Base-by-base conservation (phyloP, 768 basidiomycete species). In the Leucocoprinus sp. region DNA sequence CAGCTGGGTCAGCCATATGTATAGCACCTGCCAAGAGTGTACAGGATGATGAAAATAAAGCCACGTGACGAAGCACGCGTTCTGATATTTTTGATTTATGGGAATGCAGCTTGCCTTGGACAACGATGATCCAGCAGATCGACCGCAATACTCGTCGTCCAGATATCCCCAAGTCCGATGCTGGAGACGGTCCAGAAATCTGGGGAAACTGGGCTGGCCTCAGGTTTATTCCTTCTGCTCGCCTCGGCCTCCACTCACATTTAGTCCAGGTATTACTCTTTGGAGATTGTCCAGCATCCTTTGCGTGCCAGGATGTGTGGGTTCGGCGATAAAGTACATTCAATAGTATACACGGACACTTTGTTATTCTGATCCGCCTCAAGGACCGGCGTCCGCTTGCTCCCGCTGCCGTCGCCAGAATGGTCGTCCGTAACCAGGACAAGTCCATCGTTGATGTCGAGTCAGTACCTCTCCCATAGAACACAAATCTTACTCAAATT, bases 291-390 rank as follows among this genome's bases (percentile, higher is more conserved):
- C 2, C 93, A 96, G 60, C 79, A 93, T 55, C 93, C 93, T 31
- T 63, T 88, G 37, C 79, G 93, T 34, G 93, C 93, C 39, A 78
- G 93, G 52, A 93, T 93, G 83, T 95, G 93, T 61, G 93, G 93
- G 8, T 93, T 95, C 62, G 93, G 93, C 36, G 91, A 96, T 71
- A 95, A 93, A 72, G 92, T 91, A 54, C 49, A 58, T 53, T 38
- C 34, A 5, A 27, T 5, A 5, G 11, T 11, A 5, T 11, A 5
- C 11, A 27, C 21, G 17, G 28, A 22, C 27, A n/a, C 33, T 33
- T 29, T 22, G 45, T 37, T 29, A 21, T n/a, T 17, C 41, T 49
- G 45, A 52, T 38, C 44, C 54, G 50, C 47, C 43, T 17, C 51
- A 62, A 93, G 88, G 93, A 97, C 74, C 83, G 93, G 51, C 74